Percentiles rank a stretch among this genome's conserved stretches.
Conservation (phyloP, 108 stramenopile genomes). For the Craspedostauros australis region DNA sequence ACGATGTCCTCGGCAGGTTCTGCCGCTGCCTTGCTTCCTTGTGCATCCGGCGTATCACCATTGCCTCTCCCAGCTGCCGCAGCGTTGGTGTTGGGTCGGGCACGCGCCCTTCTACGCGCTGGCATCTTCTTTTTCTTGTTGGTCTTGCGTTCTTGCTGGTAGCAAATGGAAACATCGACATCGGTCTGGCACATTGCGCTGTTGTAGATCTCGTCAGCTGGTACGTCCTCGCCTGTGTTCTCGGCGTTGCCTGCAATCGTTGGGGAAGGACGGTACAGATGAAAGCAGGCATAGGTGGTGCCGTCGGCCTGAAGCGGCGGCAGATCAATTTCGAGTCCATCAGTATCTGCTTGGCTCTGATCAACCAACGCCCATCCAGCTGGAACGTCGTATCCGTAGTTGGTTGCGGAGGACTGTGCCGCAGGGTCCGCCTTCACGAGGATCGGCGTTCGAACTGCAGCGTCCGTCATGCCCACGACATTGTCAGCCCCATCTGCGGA, state of each 20-base stretch:
- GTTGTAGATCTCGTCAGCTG: neutral
- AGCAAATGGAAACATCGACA: constrained; percentile 33
- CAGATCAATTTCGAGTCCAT: neutral
- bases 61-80: constrained; percentile 7
- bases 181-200: constrained; percentile 33
- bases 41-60: constrained; percentile 7
- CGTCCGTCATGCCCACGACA: constrained; percentile 9
- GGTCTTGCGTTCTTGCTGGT: constrained; percentile 20
- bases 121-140: constrained; percentile 1
- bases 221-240: neutral
- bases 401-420: neutral
- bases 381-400: constrained; percentile 47
- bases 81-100: neutral
- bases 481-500: constrained; percentile 2
- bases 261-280: constrained; percentile 57
- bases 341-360: neutral
- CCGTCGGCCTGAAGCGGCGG: constrained; percentile 4
- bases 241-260: neutral
- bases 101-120: neutral
- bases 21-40: constrained; percentile 17
- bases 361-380: constrained; percentile 50
- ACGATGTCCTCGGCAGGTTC: constrained; percentile 40
- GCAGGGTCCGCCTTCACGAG: constrained; percentile 15
- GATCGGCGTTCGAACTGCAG: constrained; percentile 28
- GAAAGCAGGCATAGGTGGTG: constrained; percentile 37